These are phyloP conservation scores for Zelonia costaricensis DNA, from an alignment of 208 protist genomes.

Conservation along the genomic window DNA sequence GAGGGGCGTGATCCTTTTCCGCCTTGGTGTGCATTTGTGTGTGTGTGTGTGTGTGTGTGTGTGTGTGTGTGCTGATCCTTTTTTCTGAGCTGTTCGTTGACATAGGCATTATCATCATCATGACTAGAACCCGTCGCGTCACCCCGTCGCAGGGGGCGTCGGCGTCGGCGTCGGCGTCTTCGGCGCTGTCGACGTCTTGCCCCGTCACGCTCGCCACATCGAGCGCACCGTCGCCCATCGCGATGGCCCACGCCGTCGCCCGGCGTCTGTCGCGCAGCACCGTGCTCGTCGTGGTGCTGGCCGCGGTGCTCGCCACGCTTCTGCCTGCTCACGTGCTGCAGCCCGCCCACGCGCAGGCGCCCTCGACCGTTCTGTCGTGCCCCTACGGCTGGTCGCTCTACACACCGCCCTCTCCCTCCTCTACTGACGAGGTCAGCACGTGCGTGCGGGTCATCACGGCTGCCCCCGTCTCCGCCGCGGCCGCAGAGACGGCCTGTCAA, in stretches of 20 bases:
- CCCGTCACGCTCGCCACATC: background rate
- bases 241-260: background rate
- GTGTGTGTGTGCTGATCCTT: background rate
- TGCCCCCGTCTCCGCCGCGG: background rate
- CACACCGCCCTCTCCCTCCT: background rate
- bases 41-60: background rate
- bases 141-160: background rate
- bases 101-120: background rate
- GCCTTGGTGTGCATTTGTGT: background rate
- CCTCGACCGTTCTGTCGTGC: conserved; percentile 6
- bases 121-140: background rate
- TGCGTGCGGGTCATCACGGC: conserved; percentile 19
- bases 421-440: background rate
- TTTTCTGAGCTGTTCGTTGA: too few relatives aligned
- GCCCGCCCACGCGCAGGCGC: background rate
- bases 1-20: too few relatives aligned
- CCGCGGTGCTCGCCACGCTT: background rate
- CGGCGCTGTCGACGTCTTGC: background rate
- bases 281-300: background rate
- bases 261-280: background rate
- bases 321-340: background rate
- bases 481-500: conserved; percentile 11
- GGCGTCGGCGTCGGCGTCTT: background rate
- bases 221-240: conserved; percentile 7
- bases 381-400: conserved; percentile 27